Evolutionary conservation across 176 grass and related monocot species (phyloP).

Genomic region (Rhynchospora pubera): DNA sequence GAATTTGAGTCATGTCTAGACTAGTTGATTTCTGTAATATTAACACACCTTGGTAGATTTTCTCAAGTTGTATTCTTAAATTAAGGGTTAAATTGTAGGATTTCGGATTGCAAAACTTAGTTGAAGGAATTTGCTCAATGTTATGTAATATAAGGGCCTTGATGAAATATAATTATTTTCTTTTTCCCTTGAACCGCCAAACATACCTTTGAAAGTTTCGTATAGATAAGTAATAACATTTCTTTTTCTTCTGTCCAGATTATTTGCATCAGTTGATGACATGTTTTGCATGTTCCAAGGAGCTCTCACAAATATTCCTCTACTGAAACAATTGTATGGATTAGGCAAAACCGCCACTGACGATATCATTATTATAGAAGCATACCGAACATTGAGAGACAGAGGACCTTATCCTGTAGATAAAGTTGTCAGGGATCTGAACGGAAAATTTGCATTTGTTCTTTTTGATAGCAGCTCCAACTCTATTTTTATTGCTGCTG

Average conservation of each 20-base stretch:
- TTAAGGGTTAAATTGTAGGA: background rate
- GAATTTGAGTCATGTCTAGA: background rate
- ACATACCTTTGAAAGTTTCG: background rate
- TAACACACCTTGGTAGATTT: background rate
- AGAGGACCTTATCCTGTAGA: conserved; percentile 75
- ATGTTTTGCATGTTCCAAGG: conserved; percentile 76
- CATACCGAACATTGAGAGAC: conserved; percentile 75
- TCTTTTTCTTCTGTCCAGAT: conserved; percentile 16
- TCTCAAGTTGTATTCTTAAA: background rate
- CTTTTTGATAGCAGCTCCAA: conserved; percentile 61
- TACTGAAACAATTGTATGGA: conserved; percentile 77
- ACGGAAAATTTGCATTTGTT: conserved; percentile 60
- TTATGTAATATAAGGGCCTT: background rate
- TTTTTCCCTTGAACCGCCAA: background rate
- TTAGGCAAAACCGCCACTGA: conserved; percentile 55
- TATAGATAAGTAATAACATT: background rate
- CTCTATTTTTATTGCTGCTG: conserved; percentile 54
- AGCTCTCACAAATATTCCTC: conserved; percentile 43
- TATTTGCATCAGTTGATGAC: conserved; percentile 50
- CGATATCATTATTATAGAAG: conserved; percentile 66
- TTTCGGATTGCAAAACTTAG: background rate
- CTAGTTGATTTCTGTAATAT: background rate
- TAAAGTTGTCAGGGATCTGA: conserved; percentile 58
- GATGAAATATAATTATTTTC: background rate
- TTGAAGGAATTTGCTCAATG: background rate